phyloP scores from a whole-genome alignment of 2,329 filamentous ascomycete species.

The Ophiosphaerella narmari region DNA sequence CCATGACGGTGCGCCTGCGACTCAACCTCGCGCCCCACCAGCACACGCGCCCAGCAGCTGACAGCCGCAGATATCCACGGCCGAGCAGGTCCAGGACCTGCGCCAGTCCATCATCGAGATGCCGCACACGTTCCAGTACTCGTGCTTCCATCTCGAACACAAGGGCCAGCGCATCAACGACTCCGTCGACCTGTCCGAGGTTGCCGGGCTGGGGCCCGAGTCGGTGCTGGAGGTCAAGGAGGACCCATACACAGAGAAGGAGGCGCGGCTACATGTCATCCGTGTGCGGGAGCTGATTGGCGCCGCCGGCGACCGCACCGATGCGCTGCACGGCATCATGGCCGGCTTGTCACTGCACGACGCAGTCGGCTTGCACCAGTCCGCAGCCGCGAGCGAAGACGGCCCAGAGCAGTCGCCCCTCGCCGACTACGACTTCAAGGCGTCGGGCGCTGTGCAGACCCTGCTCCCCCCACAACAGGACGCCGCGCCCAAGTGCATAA shows the following conservation, averaged over 20 bases:
- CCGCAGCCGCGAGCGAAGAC: slow-evolving; percentile 28
- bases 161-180: slow-evolving; percentile 90
- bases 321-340: slow-evolving; percentile 82
- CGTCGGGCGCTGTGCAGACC: slow-evolving; percentile 68
- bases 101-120: slow-evolving; percentile 95
- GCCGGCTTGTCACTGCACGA: slow-evolving; percentile 89
- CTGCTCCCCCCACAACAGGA: slow-evolving; percentile 71
- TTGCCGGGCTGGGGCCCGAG: slow-evolving; percentile 75
- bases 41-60: slow-evolving; percentile 25
- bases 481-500: slow-evolving; percentile 84
- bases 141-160: slow-evolving; percentile 97
- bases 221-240: slow-evolving; percentile 83
- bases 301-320: slow-evolving; percentile 84
- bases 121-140: slow-evolving; percentile 92
- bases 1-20: slow-evolving; percentile 71
- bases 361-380: slow-evolving; percentile 61
- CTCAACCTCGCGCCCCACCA: slow-evolving; percentile 4
- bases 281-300: slow-evolving; percentile 91
- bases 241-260: slow-evolving; percentile 98
- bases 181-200: slow-evolving; percentile 88
- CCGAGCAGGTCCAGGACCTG: slow-evolving; percentile 97
- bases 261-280: slow-evolving; percentile 92
- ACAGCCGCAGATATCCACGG: slow-evolving; percentile 72
- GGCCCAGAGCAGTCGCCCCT: slow-evolving; percentile 49
- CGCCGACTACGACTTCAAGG: slow-evolving; percentile 77